These are phyloP conservation scores for Penicillium taxi DNA, from an alignment of 495 filamentous ascomycete genomes.

Conservation along the genomic window DNA sequence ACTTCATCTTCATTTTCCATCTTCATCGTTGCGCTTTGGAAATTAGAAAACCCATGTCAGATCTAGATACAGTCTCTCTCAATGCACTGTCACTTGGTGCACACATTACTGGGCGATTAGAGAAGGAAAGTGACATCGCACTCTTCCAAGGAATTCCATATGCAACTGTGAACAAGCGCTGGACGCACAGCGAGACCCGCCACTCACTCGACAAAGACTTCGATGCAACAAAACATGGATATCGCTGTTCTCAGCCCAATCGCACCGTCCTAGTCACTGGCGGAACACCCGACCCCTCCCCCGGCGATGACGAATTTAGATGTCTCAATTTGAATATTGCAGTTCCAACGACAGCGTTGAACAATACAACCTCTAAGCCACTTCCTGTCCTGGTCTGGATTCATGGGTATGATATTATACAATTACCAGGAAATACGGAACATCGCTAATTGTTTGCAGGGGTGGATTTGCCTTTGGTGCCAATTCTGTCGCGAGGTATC, in stretches of 20 bases:
- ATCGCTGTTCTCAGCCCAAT: conserved; percentile 2
- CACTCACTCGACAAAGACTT: neutral
- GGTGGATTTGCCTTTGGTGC: conserved; percentile 6
- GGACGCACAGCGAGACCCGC: neutral
- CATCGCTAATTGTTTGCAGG: neutral
- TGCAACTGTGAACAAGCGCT: neutral
- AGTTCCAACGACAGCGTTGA: neutral
- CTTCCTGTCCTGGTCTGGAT: conserved; percentile 8
- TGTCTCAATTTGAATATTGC: conserved; percentile 2
- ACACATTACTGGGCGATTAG: neutral
- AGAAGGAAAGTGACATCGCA: conserved; percentile 1
- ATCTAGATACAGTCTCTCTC: neutral
- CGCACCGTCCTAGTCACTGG: conserved; percentile 3
- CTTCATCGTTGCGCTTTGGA: conserved; percentile 14
- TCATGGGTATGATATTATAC: conserved; percentile 1
- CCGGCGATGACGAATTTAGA: conserved; percentile 4
- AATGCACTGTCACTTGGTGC: neutral
- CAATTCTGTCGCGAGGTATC: conserved; percentile 6
- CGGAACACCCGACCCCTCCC: conserved; percentile 2
- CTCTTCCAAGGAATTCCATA: conserved; percentile 1
- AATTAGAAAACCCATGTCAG: neutral
- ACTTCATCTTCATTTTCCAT: no score
- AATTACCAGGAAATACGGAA: no score
- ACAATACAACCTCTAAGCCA: neutral
- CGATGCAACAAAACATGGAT: conserved; percentile 1